Percentiles rank a stretch among this genome's conserved stretches.
These are phyloP conservation scores for Komagataella pseudopastoris DNA, from an alignment of 805 yeast species.

Conservation along the genomic window DNA sequence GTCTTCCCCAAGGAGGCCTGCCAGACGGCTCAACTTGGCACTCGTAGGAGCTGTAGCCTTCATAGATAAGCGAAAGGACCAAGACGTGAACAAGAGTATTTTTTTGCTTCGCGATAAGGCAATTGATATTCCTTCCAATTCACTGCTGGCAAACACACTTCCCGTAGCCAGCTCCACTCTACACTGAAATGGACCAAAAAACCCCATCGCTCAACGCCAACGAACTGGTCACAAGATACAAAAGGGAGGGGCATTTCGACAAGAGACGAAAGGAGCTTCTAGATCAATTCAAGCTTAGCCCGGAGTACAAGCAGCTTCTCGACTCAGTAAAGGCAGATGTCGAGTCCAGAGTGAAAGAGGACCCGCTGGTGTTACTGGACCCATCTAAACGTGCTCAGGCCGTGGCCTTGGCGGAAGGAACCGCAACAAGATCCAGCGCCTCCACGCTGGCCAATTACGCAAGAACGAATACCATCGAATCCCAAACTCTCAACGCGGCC, in stretches of 20 bases:
- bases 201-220: conserved; percentile 10
- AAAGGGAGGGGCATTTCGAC: conserved; percentile 37
- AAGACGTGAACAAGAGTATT: background rate
- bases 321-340: conserved; percentile 26
- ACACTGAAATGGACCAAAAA: background rate
- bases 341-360: conserved; percentile 29
- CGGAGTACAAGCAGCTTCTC: conserved; percentile 24
- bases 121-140: background rate
- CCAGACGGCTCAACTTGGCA: background rate
- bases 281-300: conserved; percentile 25
- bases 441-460: background rate
- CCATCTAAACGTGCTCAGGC: background rate
- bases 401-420: background rate
- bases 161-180: background rate
- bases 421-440: background rate
- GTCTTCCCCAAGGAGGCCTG: background rate
- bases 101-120: background rate
- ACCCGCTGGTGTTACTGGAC: conserved; percentile 17
- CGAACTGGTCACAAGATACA: conserved; percentile 25
- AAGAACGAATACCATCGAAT: background rate
- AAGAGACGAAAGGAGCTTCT: conserved; percentile 25
- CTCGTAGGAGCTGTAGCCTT: background rate
- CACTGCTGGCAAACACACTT: background rate
- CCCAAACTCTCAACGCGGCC: background rate
- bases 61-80: background rate